Evolutionary conservation across 805 yeast species (phyloP), one percentile per base, ranked within the genome.

Genomic region (Sungouiozyma ichnusensis): DNA sequence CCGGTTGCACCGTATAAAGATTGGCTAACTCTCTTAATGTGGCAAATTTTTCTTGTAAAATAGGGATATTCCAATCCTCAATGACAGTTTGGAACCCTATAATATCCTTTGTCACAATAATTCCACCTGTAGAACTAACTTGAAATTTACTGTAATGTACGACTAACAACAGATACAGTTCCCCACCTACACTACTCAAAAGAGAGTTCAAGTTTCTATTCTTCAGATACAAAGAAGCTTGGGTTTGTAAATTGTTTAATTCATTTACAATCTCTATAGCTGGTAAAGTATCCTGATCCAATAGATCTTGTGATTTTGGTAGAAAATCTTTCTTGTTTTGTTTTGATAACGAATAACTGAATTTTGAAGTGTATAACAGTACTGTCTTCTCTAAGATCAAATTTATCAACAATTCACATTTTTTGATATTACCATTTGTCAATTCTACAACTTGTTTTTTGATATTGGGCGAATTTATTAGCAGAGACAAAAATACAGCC

Each of bases 1-100:
- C 83, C 2, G 90, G 82, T 55, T 84, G 92, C 15, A 85, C 94
- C 0, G 94, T 81, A 59, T 80, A 88, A 45, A 88, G 65, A 53
- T 85, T 85, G 27, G 90, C 86, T 46, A 88, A 73, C 50, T 87
- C 95, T 56, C 86, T 75, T 47, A 88, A 64, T 11, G 85, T 71
- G 39, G 76, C 77, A 63, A 84, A 81, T 44, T 73, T 72, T 29
- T 78, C 83, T 3, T 77, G 65, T 20, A 85, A 62, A 35, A 73
- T 77, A 2, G 72, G 69, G 14, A 82, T 68, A 6, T 68, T 65
- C 90, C 92, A 85, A 35, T 69, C 70, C 42, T 79, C 85, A 35
- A 83, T 71, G 13, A 74, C 68, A 14, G 74, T 68, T 58, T 85
- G 90, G 54, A 81, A 85, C 37, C 83, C 74, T 33, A 83, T 81